Evolutionary conservation across 2,329 filamentous ascomycete species (phyloP).

Genomic region (Boeremia exigua): DNA sequence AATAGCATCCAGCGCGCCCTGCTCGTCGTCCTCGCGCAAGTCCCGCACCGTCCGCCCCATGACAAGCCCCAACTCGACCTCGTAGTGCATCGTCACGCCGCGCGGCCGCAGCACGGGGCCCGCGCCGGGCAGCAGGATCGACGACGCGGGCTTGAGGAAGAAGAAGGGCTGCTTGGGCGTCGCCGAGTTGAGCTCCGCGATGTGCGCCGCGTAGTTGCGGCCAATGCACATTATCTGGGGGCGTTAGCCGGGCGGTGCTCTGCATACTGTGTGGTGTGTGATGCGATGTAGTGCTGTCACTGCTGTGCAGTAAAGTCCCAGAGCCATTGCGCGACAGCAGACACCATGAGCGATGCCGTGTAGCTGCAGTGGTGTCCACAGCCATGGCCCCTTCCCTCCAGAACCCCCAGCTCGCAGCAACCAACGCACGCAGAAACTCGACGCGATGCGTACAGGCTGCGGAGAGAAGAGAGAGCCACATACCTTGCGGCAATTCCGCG

Average conservation of each 20-base stretch:
- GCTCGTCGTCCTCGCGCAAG: slow-evolving; percentile 73
- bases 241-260: slow-evolving; percentile 18
- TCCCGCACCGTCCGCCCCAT: slow-evolving; percentile 83
- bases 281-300: too few relatives aligned
- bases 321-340: too few relatives aligned
- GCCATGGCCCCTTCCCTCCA: too few relatives aligned
- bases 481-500: slow-evolving; percentile 57
- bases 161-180: slow-evolving; percentile 96
- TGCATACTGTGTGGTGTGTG: background rate
- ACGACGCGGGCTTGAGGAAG: slow-evolving; percentile 93
- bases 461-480: too few relatives aligned
- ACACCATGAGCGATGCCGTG: too few relatives aligned
- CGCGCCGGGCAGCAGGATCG: slow-evolving; percentile 78
- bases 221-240: slow-evolving; percentile 85
- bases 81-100: slow-evolving; percentile 88
- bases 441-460: too few relatives aligned
- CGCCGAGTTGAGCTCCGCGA: slow-evolving; percentile 86
- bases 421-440: too few relatives aligned
- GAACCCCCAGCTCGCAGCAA: too few relatives aligned
- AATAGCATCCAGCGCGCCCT: slow-evolving; percentile 82
- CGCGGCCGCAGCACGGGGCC: slow-evolving; percentile 82
- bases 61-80: slow-evolving; percentile 90
- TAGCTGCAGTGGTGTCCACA: too few relatives aligned
- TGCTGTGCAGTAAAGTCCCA: too few relatives aligned
- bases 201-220: slow-evolving; percentile 97